Percentiles rank a stretch among this genome's conserved stretches.
Evolutionary conservation across 2,329 filamentous ascomycete species (phyloP).

Genomic region (Exophiala dermatitidis): DNA sequence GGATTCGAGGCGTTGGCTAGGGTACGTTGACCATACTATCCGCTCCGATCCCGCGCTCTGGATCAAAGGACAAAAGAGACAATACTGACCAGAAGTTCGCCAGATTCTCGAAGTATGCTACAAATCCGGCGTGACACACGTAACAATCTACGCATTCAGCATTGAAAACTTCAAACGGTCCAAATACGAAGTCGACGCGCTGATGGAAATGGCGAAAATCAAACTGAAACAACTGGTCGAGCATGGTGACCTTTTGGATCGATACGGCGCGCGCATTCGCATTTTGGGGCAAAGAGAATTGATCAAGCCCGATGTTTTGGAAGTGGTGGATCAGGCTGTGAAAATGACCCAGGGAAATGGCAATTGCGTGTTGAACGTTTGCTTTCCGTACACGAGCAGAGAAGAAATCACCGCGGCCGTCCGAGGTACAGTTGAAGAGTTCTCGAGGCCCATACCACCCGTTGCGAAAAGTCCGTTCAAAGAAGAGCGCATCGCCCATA

Average conservation of each 20-base stretch:
- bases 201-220: conserved; percentile 97
- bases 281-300: conserved; percentile 78
- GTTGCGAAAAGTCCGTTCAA: conserved; percentile 65
- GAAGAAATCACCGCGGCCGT: conserved; percentile 93
- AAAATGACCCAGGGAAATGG: conserved; percentile 82
- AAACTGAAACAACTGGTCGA: conserved; percentile 87
- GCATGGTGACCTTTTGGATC: conserved; percentile 85
- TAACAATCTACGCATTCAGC: conserved; percentile 96
- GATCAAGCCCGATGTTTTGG: conserved; percentile 77
- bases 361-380: conserved; percentile 77
- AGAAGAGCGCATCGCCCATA: conserved; percentile 76
- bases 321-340: conserved; percentile 78
- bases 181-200: conserved; percentile 88
- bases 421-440: conserved; percentile 78
- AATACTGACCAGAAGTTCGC: neutral
- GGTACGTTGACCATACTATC: conserved; percentile 44
- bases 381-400: conserved; percentile 93
- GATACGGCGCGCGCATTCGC: conserved; percentile 80
- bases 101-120: conserved; percentile 96
- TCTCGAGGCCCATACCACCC: conserved; percentile 62
- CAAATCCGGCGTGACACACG: conserved; percentile 90
- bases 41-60: neutral
- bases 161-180: conserved; percentile 98
- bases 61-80: neutral
- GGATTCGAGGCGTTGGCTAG: conserved; percentile 91